Base-by-base conservation (phyloP, 164 flowering plant species). In the Piper betle region DNA sequence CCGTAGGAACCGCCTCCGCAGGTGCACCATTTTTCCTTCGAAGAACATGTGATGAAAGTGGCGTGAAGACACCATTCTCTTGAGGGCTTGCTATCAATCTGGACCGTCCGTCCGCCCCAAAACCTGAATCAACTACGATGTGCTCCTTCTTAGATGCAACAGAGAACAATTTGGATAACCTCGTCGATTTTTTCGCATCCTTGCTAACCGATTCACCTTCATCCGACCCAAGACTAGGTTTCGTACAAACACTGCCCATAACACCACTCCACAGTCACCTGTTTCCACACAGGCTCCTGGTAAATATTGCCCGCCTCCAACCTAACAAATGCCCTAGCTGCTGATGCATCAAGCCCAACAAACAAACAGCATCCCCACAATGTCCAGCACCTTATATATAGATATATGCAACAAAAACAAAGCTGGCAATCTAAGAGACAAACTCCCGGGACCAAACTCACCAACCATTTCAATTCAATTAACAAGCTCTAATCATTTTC, bases 241-340 rank as follows among this genome's bases (percentile, higher is more conserved):
- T 87, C 12, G 98, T 89, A 77, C 93, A 89, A 71, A 92, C 71
- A 80, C 96, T 83, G 67, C 98, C 98, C 98, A 91, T 91, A 58
- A 53, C 76, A 39, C 56, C 33, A 10, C 50, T 9, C 40, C 61
- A 57, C 62, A 58, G 39, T n/a, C 39, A 41, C 65, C 57, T 62
- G 53, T 61, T 58, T 19, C 55, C 55, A 50, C 37, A 63, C 62
- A 59, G 71, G 66, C 33, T 20, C 56, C 52, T 68, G 62, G 60
- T 39, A 18, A 38, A 62, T 18, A 52, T 7, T 53, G 52, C 57
- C 59, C 57, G 37, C 37, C 43, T 46, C 55, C 39, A 56, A 37
- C 55, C 62, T 20, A 17, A 10, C 33, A 25, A 25, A 53, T 20
- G 55, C 40, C 13, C 57, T 52, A 68, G 39, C 10, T 53, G 46